Base-by-base conservation (phyloP, 495 filamentous ascomycete species). In the Xylaria flabelliformis region DNA sequence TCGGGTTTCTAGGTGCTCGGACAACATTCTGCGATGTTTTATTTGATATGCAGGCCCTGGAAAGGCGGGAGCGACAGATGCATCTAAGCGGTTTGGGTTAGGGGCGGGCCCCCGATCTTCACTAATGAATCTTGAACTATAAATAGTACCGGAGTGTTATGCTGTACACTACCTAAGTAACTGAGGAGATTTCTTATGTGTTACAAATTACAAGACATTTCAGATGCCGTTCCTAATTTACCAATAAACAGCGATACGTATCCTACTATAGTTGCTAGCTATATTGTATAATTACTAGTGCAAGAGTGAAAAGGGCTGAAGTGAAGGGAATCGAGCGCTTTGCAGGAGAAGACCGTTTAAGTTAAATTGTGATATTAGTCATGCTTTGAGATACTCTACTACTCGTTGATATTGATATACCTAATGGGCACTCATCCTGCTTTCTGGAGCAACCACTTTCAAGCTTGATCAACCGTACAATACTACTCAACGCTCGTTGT, bases 311-410 rank as follows among this genome's bases (percentile, higher is more conserved):
- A 17, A 15, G 24, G 15, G 13, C 24, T 17, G 17, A 26, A 56
- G 29, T 1, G 12, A 56, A 56, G 53, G 12, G 12, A 56, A 32
- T 26, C 26, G 24, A 56, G 26, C 0, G 12, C 13, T 56, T 32
- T 13, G 29, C 26, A 32, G 26, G 26, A 26, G 17, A 56, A 56
- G 26, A 56, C 26, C 15, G 4, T 56, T 13, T 21, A 7, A 61
- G 32, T 61, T 17, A 61, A 39, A n/a, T 39, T 61, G 32, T 61
- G 58, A 29, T 36, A 61, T 61, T 61, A 21, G 12, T 44, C 4
- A 64, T 42, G 39, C 21, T 64, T 42, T 26, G 61, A 44, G 61
- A 9, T 64, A 39, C 61, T 26, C n/a, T 64, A 39, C 61, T 26
- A 44, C 44, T 44, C 39, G 17, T 64, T 29, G n/a, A 17, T 39